Evolutionary conservation across 441 rosid genomes (phyloP).

Genomic region (Gossypium trilobum): DNA sequence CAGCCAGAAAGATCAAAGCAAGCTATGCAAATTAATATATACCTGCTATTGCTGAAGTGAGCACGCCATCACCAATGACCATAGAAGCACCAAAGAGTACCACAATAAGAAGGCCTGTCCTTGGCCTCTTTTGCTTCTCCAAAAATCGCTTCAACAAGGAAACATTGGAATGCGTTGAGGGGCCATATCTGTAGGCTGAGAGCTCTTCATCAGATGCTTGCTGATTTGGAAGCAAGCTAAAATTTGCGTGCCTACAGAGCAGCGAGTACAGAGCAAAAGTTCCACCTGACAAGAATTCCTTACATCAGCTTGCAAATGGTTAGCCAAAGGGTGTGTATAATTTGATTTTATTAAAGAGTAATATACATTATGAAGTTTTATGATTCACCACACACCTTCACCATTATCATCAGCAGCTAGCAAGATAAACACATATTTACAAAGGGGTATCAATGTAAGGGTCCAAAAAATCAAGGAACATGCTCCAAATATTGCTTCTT

Average conservation of each 20-base stretch:
- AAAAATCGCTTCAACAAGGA: constrained; percentile 51
- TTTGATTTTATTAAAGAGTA: neutral
- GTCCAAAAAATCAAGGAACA: constrained; percentile 90
- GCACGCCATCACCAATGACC: constrained; percentile 78
- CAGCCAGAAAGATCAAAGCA: neutral
- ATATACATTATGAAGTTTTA: neutral
- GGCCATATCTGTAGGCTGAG: constrained; percentile 62
- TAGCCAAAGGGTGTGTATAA: neutral
- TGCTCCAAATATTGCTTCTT: constrained; percentile 65
- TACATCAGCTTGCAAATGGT: constrained; percentile 20
- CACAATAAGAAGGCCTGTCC: constrained; percentile 63
- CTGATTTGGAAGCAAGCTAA: constrained; percentile 87
- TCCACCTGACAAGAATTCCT: constrained; percentile 52
- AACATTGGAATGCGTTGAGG: constrained; percentile 26
- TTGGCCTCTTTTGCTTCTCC: constrained; percentile 61
- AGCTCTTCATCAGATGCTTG: constrained; percentile 97
- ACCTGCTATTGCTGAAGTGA: constrained; percentile 88
- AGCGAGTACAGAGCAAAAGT: constrained; percentile 81
- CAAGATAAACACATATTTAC: constrained; percentile 54
- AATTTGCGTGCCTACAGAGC: constrained; percentile 79
- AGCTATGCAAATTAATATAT: neutral
- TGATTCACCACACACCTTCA: constrained; percentile 50
- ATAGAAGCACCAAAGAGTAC: constrained; percentile 75
- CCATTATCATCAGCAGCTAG: constrained; percentile 71
- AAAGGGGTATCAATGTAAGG: constrained; percentile 61